Evolutionary conservation across 2,329 filamentous ascomycete genomes (phyloP).

Genomic region (Cryphonectria parasitica): DNA sequence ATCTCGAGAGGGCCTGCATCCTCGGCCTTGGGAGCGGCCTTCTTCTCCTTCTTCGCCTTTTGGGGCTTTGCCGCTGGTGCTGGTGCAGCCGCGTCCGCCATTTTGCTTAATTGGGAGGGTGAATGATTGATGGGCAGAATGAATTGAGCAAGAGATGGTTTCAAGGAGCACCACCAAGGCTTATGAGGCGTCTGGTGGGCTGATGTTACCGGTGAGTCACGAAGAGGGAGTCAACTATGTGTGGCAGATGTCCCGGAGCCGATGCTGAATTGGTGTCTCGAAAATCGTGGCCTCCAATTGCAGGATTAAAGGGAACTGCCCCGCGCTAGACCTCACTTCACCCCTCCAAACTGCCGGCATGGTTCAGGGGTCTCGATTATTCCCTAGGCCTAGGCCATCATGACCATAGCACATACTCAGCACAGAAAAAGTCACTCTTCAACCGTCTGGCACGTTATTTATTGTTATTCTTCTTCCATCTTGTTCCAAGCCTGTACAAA

Average conservation of each 20-base stretch:
- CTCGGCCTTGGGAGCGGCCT: constrained; percentile 42
- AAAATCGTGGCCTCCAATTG: constrained; percentile 28
- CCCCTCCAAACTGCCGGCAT: constrained; percentile 22
- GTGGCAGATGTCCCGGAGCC: not conserved
- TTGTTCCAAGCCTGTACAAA: not conserved
- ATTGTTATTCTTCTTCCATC: not conserved
- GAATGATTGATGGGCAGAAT: not conserved
- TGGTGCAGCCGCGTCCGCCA: constrained; percentile 27
- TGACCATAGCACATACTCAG: not conserved
- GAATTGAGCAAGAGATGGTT: not conserved
- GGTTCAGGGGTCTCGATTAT: constrained; percentile 14
- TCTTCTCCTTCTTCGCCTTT: constrained; percentile 56
- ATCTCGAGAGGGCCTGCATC: constrained; percentile 51
- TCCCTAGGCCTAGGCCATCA: not conserved
- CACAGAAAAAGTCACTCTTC: not conserved
- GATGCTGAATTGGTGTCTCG: constrained; percentile 14
- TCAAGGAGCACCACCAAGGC: constrained; percentile 3
- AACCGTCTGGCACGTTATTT: not conserved
- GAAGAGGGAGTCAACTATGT: not conserved
- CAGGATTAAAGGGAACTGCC: constrained; percentile 23
- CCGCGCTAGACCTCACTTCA: constrained; percentile 15
- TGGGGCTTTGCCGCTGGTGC: constrained; percentile 31
- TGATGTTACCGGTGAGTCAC: constrained; percentile 20
- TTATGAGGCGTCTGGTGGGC: not conserved
- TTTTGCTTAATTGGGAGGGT: constrained; percentile 4